Evolutionary conservation across 2,329 filamentous ascomycete species (phyloP).

Genomic region (Shiraia sp.): DNA sequence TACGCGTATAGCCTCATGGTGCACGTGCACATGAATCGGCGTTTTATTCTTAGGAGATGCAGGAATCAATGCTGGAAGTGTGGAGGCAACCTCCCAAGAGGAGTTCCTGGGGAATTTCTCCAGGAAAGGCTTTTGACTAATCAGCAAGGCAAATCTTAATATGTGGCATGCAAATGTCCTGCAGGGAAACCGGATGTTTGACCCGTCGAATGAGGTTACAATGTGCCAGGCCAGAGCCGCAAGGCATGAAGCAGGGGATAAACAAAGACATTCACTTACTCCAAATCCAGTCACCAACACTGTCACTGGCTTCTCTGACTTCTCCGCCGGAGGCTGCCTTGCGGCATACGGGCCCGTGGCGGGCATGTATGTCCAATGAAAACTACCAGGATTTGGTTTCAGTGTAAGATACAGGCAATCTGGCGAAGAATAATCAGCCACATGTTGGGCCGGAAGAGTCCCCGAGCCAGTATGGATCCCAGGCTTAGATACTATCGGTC

Average conservation of each 20-base stretch:
- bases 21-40: slow-evolving; percentile 41
- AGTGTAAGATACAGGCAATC: no score
- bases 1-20: slow-evolving; percentile 41
- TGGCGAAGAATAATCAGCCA: neutral
- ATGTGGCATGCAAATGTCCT: no score
- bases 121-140: slow-evolving; percentile 35
- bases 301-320: slow-evolving; percentile 37
- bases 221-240: neutral
- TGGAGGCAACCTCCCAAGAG: slow-evolving; percentile 45
- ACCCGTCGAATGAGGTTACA: neutral
- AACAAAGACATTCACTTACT: slow-evolving; percentile 20
- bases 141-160: neutral
- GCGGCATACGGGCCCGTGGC: slow-evolving; percentile 21
- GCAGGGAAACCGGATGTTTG: no score
- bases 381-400: neutral
- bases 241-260: neutral
- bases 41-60: slow-evolving; percentile 24
- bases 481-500: no score
- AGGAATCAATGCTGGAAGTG: slow-evolving; percentile 40
- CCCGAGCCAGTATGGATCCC: no score
- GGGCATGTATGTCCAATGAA: slow-evolving; percentile 15
- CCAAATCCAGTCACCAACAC: slow-evolving; percentile 45
- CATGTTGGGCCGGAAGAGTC: no score
- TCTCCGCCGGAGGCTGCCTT: slow-evolving; percentile 32
- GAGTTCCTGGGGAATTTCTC: slow-evolving; percentile 36